phyloP scores from a whole-genome alignment of 352 stramenopile species.

The Pythium scleroteichum region DNA sequence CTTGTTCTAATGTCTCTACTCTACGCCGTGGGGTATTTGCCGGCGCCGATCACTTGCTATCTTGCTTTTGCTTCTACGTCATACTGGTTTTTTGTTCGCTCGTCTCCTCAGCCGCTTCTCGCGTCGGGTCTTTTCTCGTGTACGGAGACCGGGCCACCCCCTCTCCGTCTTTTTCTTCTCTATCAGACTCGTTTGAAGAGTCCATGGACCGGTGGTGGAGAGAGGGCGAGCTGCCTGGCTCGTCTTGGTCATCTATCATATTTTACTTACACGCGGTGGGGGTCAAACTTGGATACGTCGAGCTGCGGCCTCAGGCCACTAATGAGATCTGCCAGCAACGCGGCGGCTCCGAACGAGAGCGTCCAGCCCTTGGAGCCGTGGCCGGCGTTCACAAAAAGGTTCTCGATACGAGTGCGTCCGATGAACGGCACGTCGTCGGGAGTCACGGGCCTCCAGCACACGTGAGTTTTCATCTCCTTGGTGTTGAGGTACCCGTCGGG shows the following conservation, averaged over 20 bases:
- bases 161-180: constrained; percentile 11
- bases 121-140: constrained; percentile 5
- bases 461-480: constrained; percentile 74
- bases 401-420: constrained; percentile 74
- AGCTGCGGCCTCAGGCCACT: constrained; percentile 74
- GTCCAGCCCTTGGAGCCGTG: constrained; percentile 87
- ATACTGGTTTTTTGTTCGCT: not conserved
- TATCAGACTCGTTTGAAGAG: constrained; percentile 23
- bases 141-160: no score
- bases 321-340: constrained; percentile 80
- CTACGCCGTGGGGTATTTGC: constrained; percentile 17
- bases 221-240: not conserved
- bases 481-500: constrained; percentile 82
- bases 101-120: not conserved
- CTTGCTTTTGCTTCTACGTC: constrained; percentile 2
- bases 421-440: constrained; percentile 84
- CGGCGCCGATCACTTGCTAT: constrained; percentile 6
- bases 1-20: constrained; percentile 28
- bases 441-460: constrained; percentile 82
- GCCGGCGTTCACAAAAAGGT: constrained; percentile 85
- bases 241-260: constrained; percentile 22
- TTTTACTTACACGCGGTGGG: constrained; percentile 56
- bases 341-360: constrained; percentile 76
- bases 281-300: constrained; percentile 82
- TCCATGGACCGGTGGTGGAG: constrained; percentile 16